Percentiles rank a stretch among this genome's conserved stretches.
Conservation (phyloP, 169 alveolate species). For the Plasmodium cynomolgi region DNA sequence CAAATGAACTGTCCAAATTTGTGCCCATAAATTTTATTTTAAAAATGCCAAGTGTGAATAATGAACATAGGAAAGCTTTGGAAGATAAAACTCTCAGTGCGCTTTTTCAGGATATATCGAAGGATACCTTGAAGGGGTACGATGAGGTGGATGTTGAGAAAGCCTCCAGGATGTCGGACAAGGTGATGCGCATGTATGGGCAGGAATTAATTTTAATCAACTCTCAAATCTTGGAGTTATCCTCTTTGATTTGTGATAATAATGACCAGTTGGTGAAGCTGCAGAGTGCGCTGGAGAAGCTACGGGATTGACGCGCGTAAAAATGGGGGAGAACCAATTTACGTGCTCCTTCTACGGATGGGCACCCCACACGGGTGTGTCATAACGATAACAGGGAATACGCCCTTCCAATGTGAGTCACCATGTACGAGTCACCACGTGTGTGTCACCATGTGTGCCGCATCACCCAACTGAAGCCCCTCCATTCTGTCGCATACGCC, state of each 20-base stretch:
- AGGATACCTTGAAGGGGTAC: constrained; percentile 40
- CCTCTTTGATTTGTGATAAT: constrained; percentile 61
- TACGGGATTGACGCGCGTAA: constrained; percentile 1
- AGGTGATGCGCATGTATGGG: constrained; percentile 74
- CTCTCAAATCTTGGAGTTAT: constrained; percentile 45
- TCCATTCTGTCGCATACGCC: neutral
- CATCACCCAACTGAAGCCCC: no score
- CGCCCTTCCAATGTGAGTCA: neutral
- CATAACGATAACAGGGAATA: neutral
- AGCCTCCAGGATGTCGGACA: constrained; percentile 62
- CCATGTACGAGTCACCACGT: no score
- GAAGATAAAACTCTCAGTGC: constrained; percentile 42
- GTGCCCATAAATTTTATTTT: constrained; percentile 55
- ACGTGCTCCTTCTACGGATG: neutral
- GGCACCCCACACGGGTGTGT: neutral
- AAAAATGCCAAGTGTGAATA: constrained; percentile 75
- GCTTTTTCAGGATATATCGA: constrained; percentile 29
- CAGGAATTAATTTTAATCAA: constrained; percentile 71
- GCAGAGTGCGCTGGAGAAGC: constrained; percentile 26
- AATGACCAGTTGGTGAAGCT: constrained; percentile 44
- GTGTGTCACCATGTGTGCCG: neutral
- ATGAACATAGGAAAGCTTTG: constrained; percentile 61
- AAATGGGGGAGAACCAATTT: neutral
- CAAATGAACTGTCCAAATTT: constrained; percentile 72
- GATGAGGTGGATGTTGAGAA: constrained; percentile 18